Evolutionary conservation across 2,329 filamentous ascomycete species (phyloP).

Genomic region (Apiospora marii): DNA sequence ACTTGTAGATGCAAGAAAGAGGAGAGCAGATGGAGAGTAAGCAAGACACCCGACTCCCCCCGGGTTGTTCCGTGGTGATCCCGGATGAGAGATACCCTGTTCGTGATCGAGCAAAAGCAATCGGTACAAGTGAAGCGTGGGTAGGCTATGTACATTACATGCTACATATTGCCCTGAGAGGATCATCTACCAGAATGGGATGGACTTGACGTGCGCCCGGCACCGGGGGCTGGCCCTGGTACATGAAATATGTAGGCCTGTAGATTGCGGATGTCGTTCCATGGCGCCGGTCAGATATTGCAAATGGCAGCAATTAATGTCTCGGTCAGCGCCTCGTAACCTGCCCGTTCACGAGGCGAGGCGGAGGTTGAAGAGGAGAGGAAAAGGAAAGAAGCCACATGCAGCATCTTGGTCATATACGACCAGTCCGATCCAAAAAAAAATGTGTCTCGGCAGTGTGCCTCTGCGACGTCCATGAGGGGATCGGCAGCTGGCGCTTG

Average conservation of each 20-base stretch:
- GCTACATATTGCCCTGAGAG: background rate
- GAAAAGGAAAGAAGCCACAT: background rate
- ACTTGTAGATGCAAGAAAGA: constrained; percentile 1
- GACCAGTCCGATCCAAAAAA: background rate
- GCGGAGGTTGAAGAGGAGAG: background rate
- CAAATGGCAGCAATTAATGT: constrained; percentile 1
- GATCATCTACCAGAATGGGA: background rate
- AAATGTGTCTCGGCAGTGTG: background rate
- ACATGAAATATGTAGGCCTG: background rate
- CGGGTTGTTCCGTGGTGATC: constrained; percentile 11
- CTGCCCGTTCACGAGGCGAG: background rate
- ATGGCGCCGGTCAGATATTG: background rate
- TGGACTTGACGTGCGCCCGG: background rate
- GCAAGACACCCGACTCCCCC: background rate
- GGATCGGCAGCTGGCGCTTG: constrained; percentile 8
- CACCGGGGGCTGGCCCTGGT: no score
- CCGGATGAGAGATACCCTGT: background rate
- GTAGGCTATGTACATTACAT: background rate
- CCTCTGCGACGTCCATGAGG: background rate
- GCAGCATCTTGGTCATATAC: constrained; percentile 8
- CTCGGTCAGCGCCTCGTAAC: background rate
- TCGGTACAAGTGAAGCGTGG: background rate
- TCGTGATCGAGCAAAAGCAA: constrained; percentile 5
- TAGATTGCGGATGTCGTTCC: constrained; percentile 5
- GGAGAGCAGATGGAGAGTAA: background rate